Conservation (phyloP, 768 basidiomycete genomes). For the Thelephora ganbajun region DNA sequence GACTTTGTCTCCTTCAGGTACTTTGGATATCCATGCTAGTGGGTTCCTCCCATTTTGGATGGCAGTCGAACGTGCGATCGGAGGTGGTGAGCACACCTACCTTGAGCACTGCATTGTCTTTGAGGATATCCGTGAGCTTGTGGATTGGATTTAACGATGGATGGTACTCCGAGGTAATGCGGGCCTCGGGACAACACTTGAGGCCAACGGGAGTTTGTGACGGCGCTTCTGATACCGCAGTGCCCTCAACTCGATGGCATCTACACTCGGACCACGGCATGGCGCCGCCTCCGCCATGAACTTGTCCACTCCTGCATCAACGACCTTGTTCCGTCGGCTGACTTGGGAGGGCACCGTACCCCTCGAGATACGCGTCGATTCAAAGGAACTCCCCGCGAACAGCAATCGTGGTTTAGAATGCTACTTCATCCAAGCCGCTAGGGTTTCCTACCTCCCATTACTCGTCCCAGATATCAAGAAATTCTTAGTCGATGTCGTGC, state of each 20-base stretch:
- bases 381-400: conserved; percentile 81
- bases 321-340: conserved; percentile 74
- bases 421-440: conserved; percentile 82
- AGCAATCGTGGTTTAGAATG: conserved; percentile 82
- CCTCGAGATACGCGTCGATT: conserved; percentile 77
- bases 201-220: no score
- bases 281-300: conserved; percentile 22
- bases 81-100: no score
- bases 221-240: no score
- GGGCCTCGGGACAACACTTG: no score
- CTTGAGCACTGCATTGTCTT: no score
- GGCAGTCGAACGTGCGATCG: no score
- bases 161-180: no score
- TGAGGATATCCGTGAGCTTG: no score
- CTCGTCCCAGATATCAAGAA: conserved; percentile 79
- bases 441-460: conserved; percentile 88
- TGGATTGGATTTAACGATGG: no score
- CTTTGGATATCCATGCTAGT: no score
- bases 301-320: conserved; percentile 41
- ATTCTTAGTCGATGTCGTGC: conserved; percentile 84
- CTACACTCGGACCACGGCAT: conserved; percentile 18
- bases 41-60: no score
- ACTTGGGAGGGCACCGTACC: conserved; percentile 89
- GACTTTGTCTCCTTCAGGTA: no score
- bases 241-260: conserved; percentile 11